These are phyloP conservation scores for Candida pseudocylindracea DNA, from an alignment of 1,139 yeast genomes.

Conservation along the genomic window DNA sequence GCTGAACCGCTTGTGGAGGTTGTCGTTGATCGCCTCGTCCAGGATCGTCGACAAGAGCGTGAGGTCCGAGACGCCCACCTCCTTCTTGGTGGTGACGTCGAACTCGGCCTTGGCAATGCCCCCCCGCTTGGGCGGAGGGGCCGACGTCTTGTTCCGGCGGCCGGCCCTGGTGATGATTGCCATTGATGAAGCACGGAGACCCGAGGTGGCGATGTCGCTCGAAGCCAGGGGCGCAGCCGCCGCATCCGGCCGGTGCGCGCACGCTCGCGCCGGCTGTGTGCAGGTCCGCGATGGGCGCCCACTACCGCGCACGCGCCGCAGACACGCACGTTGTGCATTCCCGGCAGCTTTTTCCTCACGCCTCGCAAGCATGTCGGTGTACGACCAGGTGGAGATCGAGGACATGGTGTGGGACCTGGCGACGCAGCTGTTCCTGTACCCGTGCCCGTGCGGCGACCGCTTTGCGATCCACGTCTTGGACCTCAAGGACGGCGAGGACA, in stretches of 20 bases:
- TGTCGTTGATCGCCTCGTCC: conserved; percentile 85
- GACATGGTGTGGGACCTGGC: conserved; percentile 80
- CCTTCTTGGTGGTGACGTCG: conserved; percentile 75
- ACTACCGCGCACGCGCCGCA: too few relatives aligned
- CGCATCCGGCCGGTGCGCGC: too few relatives aligned
- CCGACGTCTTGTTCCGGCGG: conserved; percentile 33
- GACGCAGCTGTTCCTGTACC: conserved; percentile 70
- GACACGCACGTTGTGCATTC: too few relatives aligned
- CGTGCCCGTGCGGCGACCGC: conserved; percentile 96
- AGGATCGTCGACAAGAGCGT: conserved; percentile 74
- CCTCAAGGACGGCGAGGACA: conserved; percentile 72
- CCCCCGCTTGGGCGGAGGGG: conserved; percentile 31
- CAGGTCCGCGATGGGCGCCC: too few relatives aligned
- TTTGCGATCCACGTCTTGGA: conserved; percentile 79
- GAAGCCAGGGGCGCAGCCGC: too few relatives aligned
- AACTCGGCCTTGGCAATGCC: conserved; percentile 82
- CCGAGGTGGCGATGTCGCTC: too few relatives aligned
- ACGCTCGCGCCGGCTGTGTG: too few relatives aligned
- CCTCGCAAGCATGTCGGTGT: conserved; percentile 23
- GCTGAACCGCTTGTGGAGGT: conserved; percentile 70
- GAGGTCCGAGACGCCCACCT: conserved; percentile 91
- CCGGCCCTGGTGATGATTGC: conserved; percentile 62
- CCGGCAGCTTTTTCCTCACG: too few relatives aligned
- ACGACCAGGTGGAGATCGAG: conserved; percentile 92
- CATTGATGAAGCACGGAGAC: conserved; percentile 13